Base-by-base conservation (phyloP, 768 basidiomycete genomes). In the Agrocybe praecox region DNA sequence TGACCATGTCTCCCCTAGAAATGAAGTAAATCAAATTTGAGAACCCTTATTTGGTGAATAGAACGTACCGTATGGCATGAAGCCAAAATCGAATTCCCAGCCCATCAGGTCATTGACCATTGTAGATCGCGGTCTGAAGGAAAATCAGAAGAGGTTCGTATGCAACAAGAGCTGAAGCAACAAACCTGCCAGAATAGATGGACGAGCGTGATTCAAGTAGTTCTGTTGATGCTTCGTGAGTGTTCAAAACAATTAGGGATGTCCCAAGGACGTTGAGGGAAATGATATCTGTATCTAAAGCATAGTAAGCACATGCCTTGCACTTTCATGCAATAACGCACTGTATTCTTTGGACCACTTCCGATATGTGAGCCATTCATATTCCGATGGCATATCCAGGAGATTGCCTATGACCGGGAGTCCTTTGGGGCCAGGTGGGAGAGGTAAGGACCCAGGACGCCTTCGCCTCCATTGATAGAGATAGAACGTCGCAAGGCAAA, bases 131-230 rank as follows among this genome's bases (percentile, higher is more conserved):
- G 64, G 51, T 50, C 52, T 48, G 44, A 42, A n/a, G n/a, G 14
- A 36, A 46, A 6, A 29, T 52, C 12, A 24, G 19, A 17, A 9
- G 2, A 9, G 17, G n/a, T 11, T 15, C 6, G n/a, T 29, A 24
- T 32, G 9, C 23, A 49, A 6, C 3, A 43, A 17, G 23, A 18
- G n/a, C n/a, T 21, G n/a, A 2, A 6, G 21, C 11, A 33, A 46
- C 33, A 9, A 29, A 61, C 63, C 68, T 64, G n/a, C 62, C 55
- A 17, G 66, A 69, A 48, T 65, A 69, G 19, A 75, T 74, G 10
- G 67, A 54, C 14, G 74, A 78, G 11, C 76, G 61, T 52, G 71
- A 75, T 49, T 80, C 79, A 43, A 82, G 70, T 14, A 82, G 71
- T 12, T 82, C 79, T 2, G 58, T 61, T 2, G 73, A 72, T 1